Conservation (phyloP, 306 rosid species). For the Inga laurina region DNA sequence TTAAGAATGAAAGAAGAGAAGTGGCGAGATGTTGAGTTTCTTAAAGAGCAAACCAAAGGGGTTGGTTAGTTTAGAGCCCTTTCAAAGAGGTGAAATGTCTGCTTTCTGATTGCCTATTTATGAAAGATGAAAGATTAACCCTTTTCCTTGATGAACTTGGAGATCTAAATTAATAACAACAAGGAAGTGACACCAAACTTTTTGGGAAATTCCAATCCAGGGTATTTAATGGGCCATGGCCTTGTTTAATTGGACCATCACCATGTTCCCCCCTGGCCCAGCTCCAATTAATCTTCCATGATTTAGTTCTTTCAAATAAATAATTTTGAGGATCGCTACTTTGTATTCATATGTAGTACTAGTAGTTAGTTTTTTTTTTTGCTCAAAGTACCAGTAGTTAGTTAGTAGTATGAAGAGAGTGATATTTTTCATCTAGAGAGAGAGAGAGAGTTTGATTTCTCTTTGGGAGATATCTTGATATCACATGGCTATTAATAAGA, state of each 20-base stretch:
- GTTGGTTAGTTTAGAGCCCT: constrained; percentile 51
- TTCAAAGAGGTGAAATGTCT: constrained; percentile 65
- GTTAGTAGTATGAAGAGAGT: not conserved
- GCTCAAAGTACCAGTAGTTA: too few relatives aligned
- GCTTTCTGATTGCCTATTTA: constrained; percentile 37
- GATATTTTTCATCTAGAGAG: not conserved
- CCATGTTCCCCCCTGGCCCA: constrained; percentile 28
- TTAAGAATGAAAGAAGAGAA: constrained; percentile 3
- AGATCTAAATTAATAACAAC: not conserved
- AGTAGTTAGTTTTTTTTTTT: not conserved
- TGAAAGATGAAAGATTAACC: constrained; percentile 49
- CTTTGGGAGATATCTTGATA: not conserved
- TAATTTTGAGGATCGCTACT: not conserved
- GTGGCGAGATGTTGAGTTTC: constrained; percentile 35
- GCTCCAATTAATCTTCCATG: not conserved
- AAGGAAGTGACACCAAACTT: constrained; percentile 43
- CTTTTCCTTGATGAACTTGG: constrained; percentile 15
- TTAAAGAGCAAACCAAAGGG: constrained; percentile 53
- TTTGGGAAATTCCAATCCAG: not conserved
- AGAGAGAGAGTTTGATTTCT: not conserved
- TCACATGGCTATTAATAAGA: not conserved
- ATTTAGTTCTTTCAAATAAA: not conserved
- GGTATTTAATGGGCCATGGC: constrained; percentile 26
- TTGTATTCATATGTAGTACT: too few relatives aligned
- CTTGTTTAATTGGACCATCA: not conserved